Evolutionary conservation across 2,329 filamentous ascomycete species (phyloP).

Genomic region (Hymenoscyphus scutula): DNA sequence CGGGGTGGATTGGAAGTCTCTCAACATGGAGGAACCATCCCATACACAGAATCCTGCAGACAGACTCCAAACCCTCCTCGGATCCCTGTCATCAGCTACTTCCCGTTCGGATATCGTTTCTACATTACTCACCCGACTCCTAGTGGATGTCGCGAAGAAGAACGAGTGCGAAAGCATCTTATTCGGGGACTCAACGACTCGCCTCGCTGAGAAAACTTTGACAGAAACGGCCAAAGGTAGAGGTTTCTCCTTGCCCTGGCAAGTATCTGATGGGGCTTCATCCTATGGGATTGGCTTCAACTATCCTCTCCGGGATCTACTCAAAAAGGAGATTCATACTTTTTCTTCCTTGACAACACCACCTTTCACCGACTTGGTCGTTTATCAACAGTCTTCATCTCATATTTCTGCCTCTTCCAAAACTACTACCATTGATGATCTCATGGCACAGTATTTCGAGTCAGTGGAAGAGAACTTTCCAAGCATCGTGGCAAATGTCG

Average conservation of each 20-base stretch:
- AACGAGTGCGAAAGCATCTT: slow-evolving; percentile 67
- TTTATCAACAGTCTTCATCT: slow-evolving; percentile 40
- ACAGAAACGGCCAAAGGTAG: slow-evolving; percentile 88
- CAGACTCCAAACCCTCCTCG: slow-evolving; percentile 48
- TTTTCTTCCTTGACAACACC: slow-evolving; percentile 59
- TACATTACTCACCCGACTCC: slow-evolving; percentile 68
- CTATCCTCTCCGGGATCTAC: slow-evolving; percentile 81
- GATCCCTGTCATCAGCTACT: slow-evolving; percentile 66
- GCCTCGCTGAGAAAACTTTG: slow-evolving; percentile 80
- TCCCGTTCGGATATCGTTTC: slow-evolving; percentile 71
- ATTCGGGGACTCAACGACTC: slow-evolving; percentile 83
- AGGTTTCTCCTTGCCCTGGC: slow-evolving; percentile 79
- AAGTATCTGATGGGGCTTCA: slow-evolving; percentile 67
- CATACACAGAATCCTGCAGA: slow-evolving; percentile 32
- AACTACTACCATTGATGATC: slow-evolving; percentile 83
- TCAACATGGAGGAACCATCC: slow-evolving; percentile 33
- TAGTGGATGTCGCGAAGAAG: slow-evolving; percentile 62
- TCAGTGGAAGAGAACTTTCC: slow-evolving; percentile 84
- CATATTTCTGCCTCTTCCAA: slow-evolving; percentile 42
- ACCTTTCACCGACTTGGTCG: slow-evolving; percentile 49
- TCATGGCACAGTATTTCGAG: slow-evolving; percentile 86
- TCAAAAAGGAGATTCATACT: slow-evolving; percentile 72
- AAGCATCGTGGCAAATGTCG: slow-evolving; percentile 91
- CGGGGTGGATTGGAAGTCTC: slow-evolving; percentile 52
- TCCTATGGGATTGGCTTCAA: slow-evolving; percentile 48